Evolutionary conservation across 306 rosid genomes (phyloP).

Genomic region (Nissolia schottii): DNA sequence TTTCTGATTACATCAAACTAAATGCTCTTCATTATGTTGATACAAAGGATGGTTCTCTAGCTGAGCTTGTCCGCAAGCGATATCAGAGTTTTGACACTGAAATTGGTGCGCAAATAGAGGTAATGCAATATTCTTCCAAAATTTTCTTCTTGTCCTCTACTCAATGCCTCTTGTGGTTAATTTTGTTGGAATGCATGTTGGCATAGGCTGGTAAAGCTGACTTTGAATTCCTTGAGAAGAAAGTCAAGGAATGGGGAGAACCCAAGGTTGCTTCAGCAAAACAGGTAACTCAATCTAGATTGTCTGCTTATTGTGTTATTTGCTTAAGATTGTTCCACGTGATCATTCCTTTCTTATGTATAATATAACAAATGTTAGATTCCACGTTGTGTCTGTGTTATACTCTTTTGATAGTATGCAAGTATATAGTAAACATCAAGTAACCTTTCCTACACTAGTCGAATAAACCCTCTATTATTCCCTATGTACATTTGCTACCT

Average conservation of each 20-base stretch:
- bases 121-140: constrained; percentile 10
- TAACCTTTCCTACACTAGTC: neutral
- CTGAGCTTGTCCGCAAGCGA: constrained; percentile 80
- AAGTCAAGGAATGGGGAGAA: constrained; percentile 85
- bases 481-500: neutral
- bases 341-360: neutral
- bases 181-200: constrained; percentile 20
- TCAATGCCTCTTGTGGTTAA: constrained; percentile 14
- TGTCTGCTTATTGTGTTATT: neutral
- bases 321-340: neutral
- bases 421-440: neutral
- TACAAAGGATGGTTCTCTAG: constrained; percentile 71
- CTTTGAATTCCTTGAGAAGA: constrained; percentile 86
- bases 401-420: neutral
- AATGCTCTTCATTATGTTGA: constrained; percentile 17
- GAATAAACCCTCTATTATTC: neutral
- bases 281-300: constrained; percentile 53
- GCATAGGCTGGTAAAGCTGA: constrained; percentile 88
- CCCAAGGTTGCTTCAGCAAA: constrained; percentile 88
- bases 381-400: neutral
- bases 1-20: neutral
- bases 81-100: constrained; percentile 83
- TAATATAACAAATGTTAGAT: neutral
- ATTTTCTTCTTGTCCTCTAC: neutral
- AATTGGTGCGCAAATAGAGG: constrained; percentile 79